phyloP scores from a whole-genome alignment of 2,329 filamentous ascomycete genomes.

The Microthyrium microscopicum region DNA sequence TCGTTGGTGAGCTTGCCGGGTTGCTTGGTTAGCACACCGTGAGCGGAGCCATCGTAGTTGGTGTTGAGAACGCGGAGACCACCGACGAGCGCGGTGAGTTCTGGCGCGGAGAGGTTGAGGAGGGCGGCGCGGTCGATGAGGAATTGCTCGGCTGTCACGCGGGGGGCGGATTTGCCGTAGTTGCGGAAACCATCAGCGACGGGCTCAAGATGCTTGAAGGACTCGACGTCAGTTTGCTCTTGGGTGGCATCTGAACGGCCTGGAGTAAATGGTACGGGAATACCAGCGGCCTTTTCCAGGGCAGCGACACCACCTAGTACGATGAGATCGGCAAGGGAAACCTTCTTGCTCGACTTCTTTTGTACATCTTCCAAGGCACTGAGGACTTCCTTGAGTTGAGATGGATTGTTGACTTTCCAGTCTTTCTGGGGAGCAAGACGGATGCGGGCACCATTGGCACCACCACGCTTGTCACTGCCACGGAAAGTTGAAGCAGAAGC shows the following conservation, averaged over 20 bases:
- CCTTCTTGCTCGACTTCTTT: slow-evolving; percentile 50
- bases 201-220: slow-evolving; percentile 51
- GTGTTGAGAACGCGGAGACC: slow-evolving; percentile 52
- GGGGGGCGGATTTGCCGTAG: slow-evolving; percentile 46
- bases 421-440: slow-evolving; percentile 54
- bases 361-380: slow-evolving; percentile 46
- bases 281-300: slow-evolving; percentile 52
- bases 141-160: slow-evolving; percentile 49
- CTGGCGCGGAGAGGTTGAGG: slow-evolving; percentile 52
- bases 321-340: slow-evolving; percentile 65
- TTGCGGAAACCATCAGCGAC: slow-evolving; percentile 64
- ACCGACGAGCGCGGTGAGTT: slow-evolving; percentile 54
- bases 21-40: slow-evolving; percentile 51
- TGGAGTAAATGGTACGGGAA: slow-evolving; percentile 53
- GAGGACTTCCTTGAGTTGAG: slow-evolving; percentile 46
- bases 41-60: slow-evolving; percentile 53
- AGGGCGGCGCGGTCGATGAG: slow-evolving; percentile 57
- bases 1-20: slow-evolving; percentile 60
- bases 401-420: slow-evolving; percentile 61
- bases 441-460: slow-evolving; percentile 66
- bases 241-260: slow-evolving; percentile 56
- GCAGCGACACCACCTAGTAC: slow-evolving; percentile 56
- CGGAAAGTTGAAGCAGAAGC: slow-evolving; percentile 57
- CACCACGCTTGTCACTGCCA: slow-evolving; percentile 63
- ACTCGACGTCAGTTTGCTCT: slow-evolving; percentile 52